Conservation (phyloP, 257 asterid genomes). For the Solanum dulcamara region DNA sequence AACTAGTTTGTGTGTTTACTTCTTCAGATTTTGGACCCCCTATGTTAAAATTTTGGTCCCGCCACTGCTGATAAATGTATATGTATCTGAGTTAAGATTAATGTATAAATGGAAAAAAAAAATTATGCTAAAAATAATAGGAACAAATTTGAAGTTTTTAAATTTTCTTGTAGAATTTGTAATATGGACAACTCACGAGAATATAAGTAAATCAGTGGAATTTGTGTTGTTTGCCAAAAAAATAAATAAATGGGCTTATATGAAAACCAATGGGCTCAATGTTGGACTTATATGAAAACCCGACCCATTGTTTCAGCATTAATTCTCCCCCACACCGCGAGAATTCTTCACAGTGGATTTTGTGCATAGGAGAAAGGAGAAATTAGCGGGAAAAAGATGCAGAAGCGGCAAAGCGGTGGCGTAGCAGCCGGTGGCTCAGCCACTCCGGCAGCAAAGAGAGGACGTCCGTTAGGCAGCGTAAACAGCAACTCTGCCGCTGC, state of each 20-base stretch:
- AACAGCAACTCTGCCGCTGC: slow-evolving; percentile 29
- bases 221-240: neutral
- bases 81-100: no score
- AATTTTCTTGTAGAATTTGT: no score
- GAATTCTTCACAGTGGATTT: neutral
- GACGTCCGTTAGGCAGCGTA: slow-evolving; percentile 87
- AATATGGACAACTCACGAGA: no score
- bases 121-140: no score
- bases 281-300: neutral
- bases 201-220: no score
- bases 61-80: no score
- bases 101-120: no score
- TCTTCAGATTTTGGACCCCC: no score
- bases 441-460: slow-evolving; percentile 76
- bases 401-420: slow-evolving; percentile 51
- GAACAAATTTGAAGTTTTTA: no score
- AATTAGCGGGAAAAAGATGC: slow-evolving; percentile 40
- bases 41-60: no score
- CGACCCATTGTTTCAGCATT: neutral
- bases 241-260: neutral
- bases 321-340: neutral
- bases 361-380: neutral
- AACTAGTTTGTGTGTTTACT: no score
- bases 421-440: slow-evolving; percentile 43
- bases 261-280: neutral